phyloP scores from a whole-genome alignment of 2,329 filamentous ascomycete species.

The Neofusicoccum laricinum region DNA sequence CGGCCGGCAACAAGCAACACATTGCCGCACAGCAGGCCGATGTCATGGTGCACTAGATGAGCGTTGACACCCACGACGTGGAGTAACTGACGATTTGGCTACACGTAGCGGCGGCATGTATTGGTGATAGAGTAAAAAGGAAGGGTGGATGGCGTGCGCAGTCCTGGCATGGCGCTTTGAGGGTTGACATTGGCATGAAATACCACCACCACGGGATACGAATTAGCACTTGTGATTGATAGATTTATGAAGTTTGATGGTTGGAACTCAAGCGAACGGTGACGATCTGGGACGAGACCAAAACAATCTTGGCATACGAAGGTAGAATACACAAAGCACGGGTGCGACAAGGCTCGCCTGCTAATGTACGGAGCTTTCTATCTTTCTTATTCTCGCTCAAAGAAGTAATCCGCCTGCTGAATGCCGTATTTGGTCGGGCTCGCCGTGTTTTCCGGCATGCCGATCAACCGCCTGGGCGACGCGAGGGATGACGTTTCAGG shows the following conservation, averaged over 20 bases:
- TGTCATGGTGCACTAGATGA: conserved; percentile 39
- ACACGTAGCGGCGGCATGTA: not conserved
- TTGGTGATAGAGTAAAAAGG: not conserved
- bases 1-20: conserved; percentile 25
- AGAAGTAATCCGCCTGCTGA: too few relatives aligned
- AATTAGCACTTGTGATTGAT: conserved; percentile 1
- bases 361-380: too few relatives aligned
- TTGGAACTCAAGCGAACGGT: not conserved
- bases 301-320: too few relatives aligned
- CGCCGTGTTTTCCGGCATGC: conserved; percentile 10
- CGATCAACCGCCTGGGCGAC: conserved; percentile 8
- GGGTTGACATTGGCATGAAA: conserved; percentile 8
- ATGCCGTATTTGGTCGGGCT: not conserved
- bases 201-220: conserved; percentile 4
- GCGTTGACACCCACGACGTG: not conserved
- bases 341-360: not conserved
- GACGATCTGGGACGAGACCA: not conserved
- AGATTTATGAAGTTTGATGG: conserved; percentile 5
- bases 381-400: too few relatives aligned
- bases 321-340: not conserved
- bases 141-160: not conserved
- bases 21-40: conserved; percentile 25
- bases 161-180: conserved; percentile 3
- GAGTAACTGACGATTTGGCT: not conserved
- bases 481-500: conserved; percentile 14